Conservation (phyloP, 2,329 filamentous ascomycete species). For the Colletotrichum sp. region DNA sequence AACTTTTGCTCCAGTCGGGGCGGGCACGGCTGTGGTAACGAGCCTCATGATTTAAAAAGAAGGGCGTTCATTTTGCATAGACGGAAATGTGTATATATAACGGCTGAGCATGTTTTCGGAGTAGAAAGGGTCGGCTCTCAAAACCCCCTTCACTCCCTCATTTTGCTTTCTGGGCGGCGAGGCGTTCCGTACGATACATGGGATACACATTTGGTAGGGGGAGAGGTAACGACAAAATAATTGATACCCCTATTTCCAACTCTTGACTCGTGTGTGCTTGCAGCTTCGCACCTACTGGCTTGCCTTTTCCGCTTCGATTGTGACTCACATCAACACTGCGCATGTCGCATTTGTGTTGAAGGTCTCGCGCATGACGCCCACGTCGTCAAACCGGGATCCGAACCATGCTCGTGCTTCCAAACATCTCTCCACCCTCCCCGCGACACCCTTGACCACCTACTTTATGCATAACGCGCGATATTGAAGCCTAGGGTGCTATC, state of each 20-base stretch:
- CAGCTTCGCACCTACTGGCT: not conserved
- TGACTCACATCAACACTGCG: not conserved
- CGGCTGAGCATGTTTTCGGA: not conserved
- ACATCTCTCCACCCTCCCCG: not conserved
- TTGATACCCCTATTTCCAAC: slow-evolving; percentile 15
- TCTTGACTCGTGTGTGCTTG: not conserved
- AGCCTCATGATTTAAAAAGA: slow-evolving; percentile 14
- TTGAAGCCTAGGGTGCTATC: not conserved
- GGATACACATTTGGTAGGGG: not conserved
- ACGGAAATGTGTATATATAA: slow-evolving; percentile 8
- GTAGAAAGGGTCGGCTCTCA: not conserved
- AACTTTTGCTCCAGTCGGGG: not conserved
- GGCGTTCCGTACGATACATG: slow-evolving; percentile 3
- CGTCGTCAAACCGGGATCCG: not conserved
- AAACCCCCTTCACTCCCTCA: not conserved
- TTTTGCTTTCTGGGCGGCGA: not conserved
- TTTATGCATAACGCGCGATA: not conserved
- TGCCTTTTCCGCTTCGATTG: not conserved
- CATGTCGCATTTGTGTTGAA: not conserved
- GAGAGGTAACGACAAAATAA: slow-evolving; percentile 8
- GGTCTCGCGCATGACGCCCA: not conserved
- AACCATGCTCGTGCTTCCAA: not conserved
- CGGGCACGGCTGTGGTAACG: slow-evolving; percentile 11
- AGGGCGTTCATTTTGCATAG: slow-evolving; percentile 8
- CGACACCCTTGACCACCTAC: not conserved